Evolutionary conservation across 257 asterid genomes (phyloP), one percentile per base, ranked within the genome.

Genomic region (Nicotiana otophora): DNA sequence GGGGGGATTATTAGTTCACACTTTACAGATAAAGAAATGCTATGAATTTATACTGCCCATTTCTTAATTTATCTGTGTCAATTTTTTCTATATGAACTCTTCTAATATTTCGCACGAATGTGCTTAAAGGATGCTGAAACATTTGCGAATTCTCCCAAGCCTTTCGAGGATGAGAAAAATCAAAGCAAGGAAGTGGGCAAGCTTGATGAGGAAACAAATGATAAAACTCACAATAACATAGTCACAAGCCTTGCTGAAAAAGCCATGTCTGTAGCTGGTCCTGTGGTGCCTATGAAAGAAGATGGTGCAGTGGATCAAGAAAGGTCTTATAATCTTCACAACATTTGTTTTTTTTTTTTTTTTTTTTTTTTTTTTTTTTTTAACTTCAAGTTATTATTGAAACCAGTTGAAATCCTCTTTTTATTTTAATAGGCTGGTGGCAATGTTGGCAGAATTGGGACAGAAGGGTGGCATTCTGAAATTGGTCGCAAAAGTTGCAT

Each of bases 191-290:
- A 85, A 67, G 84, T 83, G 26, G 81, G 82, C 67, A 81, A 84
- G 81, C 86, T 76, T 54, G 90, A 83, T 68, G 87, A 82, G 48
- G 92, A 86, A 81, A 84, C 79, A 46, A 64, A 83, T 5, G 95
- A 82, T 31, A 90, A 85, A 83, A 84, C 82, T 42, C 92, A 89
- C 86, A 84, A 84, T 86, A 92, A 86, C 83, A 82, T 90, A 51
- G 92, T 96, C 81, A 86, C 97, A 80, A 96, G 95, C 91, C 90
- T 96, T 81, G 96, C 99, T 15, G 98, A 94, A 91, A 96, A 94
- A 89, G 98, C 98, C 83, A 88, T 96, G 97, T 92, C 98, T 80
- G 97, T 96, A 85, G 99, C 99, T 87, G 86, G 96, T 88, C 98
- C 99, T 61, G 90, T 94, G 88, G 93, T 94, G 72, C 99, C 99